Evolutionary conservation across 202 grass and related monocot species (phyloP), one percentile per base, ranked within the genome.

Genomic region (Bolboschoenoplectus hybrid): DNA sequence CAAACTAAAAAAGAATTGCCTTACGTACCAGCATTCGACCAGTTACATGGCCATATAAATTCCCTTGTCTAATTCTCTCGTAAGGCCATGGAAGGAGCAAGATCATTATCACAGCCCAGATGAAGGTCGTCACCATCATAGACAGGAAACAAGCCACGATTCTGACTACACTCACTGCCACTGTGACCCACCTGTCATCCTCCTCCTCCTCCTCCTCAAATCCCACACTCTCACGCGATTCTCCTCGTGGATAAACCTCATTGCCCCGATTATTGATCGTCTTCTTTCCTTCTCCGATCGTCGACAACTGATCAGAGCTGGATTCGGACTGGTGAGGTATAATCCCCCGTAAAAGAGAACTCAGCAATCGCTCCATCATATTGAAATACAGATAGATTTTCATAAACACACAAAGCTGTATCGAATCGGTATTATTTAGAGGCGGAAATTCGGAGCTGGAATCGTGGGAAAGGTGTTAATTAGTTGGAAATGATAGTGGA

Each of bases 11-110:
- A 20, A 3, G 32, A 62, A 39, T 60, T 7, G 6, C 26, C 64
- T 2, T 61, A 7, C 57, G 57, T 88, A 91, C 90, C 87, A 89
- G 56, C 87, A 91, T 75, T 19, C 87, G 51, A 4, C 84, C 90
- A 4, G 88, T 92, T 71, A 92, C 83, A 52, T 92, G 91, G 38
- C 82, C 91, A 46, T 87, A 92, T 32, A 88, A 35, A 71, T 90
- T 92, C 5, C 88, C 86, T 39, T 92, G 88, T 1, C 83, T 83
- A 44, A 92, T 81, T 63, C 88, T 84, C 77, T 83, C 63, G 62
- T 76, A 89, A 0, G 91, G 83, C 86, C 91, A 92, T 50, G 91
- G 91, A 47, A 92, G 83, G 43, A 92, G 63, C 61, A 86, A 70
- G 26, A 92, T 10, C 91, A 92, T 90, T 13, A 90, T 35, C 79